Evolutionary conservation across 108 stramenopile genomes (phyloP).

Genomic region (Skeletonema costatum): DNA sequence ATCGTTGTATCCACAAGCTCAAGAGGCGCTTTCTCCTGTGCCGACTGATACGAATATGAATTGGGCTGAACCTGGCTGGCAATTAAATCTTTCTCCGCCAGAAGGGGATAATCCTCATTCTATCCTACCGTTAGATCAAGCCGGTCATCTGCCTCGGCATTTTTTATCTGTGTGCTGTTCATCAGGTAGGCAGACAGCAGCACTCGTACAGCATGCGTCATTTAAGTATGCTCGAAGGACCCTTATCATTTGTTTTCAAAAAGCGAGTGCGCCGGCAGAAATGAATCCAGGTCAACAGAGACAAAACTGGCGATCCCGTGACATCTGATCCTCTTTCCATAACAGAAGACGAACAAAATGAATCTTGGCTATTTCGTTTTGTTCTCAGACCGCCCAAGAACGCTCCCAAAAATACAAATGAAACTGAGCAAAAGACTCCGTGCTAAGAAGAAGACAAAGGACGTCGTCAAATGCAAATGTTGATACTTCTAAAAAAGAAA

Average conservation of each 20-base stretch:
- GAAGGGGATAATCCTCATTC: constrained; percentile 9
- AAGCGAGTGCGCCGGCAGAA: constrained; percentile 29
- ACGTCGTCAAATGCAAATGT: background rate
- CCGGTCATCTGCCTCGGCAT: constrained; percentile 15
- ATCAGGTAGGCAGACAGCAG: constrained; percentile 36
- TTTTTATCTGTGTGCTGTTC: constrained; percentile 30
- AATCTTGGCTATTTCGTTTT: constrained; percentile 33
- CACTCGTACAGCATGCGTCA: constrained; percentile 26
- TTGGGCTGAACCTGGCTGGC: constrained; percentile 45
- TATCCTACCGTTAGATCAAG: constrained; percentile 27
- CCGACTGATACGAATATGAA: background rate
- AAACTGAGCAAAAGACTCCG: constrained; percentile 4
- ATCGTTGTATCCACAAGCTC: constrained; percentile 30
- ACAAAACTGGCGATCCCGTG: background rate
- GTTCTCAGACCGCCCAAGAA: constrained; percentile 4
- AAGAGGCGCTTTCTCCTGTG: constrained; percentile 5
- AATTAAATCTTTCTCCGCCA: constrained; percentile 18
- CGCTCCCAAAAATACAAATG: background rate
- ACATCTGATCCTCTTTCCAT: constrained; percentile 30
- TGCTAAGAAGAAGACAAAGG: background rate
- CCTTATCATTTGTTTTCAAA: constrained; percentile 19
- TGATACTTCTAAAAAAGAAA: background rate
- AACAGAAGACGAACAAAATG: constrained; percentile 12
- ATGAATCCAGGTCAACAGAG: background rate
- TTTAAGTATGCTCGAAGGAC: constrained; percentile 24